Base-by-base conservation (phyloP, 2,329 filamentous ascomycete species). In the Pleurostoma richardsiae region DNA sequence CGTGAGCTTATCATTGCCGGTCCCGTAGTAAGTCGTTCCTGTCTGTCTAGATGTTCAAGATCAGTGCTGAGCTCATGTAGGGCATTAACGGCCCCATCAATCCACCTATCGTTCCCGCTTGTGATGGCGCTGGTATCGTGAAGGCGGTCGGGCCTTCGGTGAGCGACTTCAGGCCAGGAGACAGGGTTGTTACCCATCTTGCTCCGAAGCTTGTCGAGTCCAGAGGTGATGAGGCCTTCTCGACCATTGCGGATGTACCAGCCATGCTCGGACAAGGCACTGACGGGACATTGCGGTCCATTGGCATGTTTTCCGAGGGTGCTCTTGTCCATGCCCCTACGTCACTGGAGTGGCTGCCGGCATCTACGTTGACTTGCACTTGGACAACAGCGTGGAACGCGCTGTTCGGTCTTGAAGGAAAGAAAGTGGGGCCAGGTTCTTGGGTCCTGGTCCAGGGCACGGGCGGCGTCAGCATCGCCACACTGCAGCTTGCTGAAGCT, bases 221-320 rank as follows among this genome's bases (percentile, higher is more conserved):
- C 4, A 43, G 41, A 5, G 42, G 48, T 3, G 53, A 56, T 2
- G 48, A 56, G 10, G 52, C 50, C 1, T 40, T 49, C 27, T 46
- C 54, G 7, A 46, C 31, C 8, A 45, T 54, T 10, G 44, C 43
- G 3, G 62, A 63, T 26, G 52, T 62, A 2, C 44, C 47, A 0
- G 72, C 72, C 3, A 78, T 79, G 26, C 69, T 85, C 2, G 82
- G 82, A 42, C 77, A 80, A 47, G 69, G 66, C 2, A 51, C 80
- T 1, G 76, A 84, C 48, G 83, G 83, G 29, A 73, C 72, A 0
- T 68, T 86, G 11, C 71, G 77, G 38, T 70, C 83, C 42, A 77
- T 80, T 49, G 82, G 69, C 7, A 68, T 76, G 5, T 85, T 82
- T 56, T 65, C 76, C 28, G 77, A 83, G 58, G 74, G 48, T 6